Evolutionary conservation across 2,329 filamentous ascomycete species (phyloP).

Genomic region (Ophiostoma pallidulum): DNA sequence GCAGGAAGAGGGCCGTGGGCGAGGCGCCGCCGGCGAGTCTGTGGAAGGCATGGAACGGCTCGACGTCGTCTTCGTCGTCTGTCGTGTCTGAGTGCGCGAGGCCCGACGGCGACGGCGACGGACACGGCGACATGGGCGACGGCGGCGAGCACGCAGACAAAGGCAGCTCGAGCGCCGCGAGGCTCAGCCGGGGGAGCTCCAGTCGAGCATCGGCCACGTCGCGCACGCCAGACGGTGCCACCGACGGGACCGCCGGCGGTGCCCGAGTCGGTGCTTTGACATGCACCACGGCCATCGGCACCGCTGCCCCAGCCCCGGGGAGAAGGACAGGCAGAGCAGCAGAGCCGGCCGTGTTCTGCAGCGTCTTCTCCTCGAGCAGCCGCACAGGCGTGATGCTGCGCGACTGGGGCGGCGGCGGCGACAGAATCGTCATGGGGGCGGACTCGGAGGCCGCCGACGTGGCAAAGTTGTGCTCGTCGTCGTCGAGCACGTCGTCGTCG

Average conservation of each 20-base stretch:
- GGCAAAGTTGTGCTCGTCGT: slow-evolving; percentile 53
- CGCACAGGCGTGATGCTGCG: background rate
- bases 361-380: too few species aligned
- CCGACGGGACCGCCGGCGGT: slow-evolving; percentile 7
- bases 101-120: background rate
- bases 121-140: slow-evolving; percentile 8
- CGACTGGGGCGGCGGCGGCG: slow-evolving; percentile 42
- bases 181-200: slow-evolving; percentile 17
- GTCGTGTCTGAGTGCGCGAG: slow-evolving; percentile 3
- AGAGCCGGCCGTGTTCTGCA: too few species aligned
- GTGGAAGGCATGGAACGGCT: background rate
- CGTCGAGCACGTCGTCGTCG: slow-evolving; percentile 36
- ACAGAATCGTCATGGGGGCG: slow-evolving; percentile 37
- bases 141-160: slow-evolving; percentile 2
- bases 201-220: slow-evolving; percentile 28
- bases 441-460: slow-evolving; percentile 38
- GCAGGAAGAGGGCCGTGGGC: slow-evolving; percentile 1
- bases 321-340: too few species aligned
- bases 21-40: background rate
- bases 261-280: slow-evolving; percentile 4
- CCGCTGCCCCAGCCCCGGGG: too few species aligned
- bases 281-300: background rate
- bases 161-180: slow-evolving; percentile 1
- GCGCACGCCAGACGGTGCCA: slow-evolving; percentile 25
- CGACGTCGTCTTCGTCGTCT: slow-evolving; percentile 3